phyloP scores from a whole-genome alignment of 306 rosid species.

The Trifolium repens region DNA sequence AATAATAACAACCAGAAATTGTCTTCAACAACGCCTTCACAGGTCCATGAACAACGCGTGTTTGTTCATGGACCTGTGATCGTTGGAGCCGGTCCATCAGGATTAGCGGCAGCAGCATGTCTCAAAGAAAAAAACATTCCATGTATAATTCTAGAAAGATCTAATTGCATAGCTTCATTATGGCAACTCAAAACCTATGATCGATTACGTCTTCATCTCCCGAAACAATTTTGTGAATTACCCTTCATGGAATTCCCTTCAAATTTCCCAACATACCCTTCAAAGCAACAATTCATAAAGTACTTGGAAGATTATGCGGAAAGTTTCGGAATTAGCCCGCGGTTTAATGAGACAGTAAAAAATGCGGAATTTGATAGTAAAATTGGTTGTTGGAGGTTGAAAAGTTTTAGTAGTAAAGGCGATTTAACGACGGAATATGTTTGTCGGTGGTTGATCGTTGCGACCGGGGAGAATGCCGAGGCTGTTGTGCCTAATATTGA shows the following conservation, averaged over 20 bases:
- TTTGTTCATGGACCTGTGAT: slow-evolving; percentile 63
- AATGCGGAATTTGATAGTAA: slow-evolving; percentile 56
- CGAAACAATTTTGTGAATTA: slow-evolving; percentile 79
- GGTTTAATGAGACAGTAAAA: slow-evolving; percentile 60
- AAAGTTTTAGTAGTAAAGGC: not conserved
- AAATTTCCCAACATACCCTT: slow-evolving; percentile 77
- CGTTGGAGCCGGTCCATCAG: slow-evolving; percentile 90
- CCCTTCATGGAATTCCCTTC: slow-evolving; percentile 63
- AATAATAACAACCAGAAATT: not conserved
- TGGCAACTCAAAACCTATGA: slow-evolving; percentile 87
- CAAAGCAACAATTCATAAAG: slow-evolving; percentile 66
- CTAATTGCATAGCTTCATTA: slow-evolving; percentile 80
- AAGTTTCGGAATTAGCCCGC: slow-evolving; percentile 54
- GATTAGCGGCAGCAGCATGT: slow-evolving; percentile 82
- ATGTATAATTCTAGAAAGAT: slow-evolving; percentile 67
- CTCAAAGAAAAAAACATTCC: slow-evolving; percentile 53
- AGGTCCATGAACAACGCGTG: not conserved
- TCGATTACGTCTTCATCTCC: slow-evolving; percentile 74
- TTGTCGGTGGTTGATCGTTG: slow-evolving; percentile 78
- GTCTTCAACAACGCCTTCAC: not conserved
- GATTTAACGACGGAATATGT: slow-evolving; percentile 48
- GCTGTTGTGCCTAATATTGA: slow-evolving; percentile 66
- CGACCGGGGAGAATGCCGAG: slow-evolving; percentile 94
- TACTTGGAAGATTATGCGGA: slow-evolving; percentile 64
- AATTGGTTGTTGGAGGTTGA: slow-evolving; percentile 63